Conservation (phyloP, 2,329 filamentous ascomycete species). For the Ambrosiella cleistominuta region DNA sequence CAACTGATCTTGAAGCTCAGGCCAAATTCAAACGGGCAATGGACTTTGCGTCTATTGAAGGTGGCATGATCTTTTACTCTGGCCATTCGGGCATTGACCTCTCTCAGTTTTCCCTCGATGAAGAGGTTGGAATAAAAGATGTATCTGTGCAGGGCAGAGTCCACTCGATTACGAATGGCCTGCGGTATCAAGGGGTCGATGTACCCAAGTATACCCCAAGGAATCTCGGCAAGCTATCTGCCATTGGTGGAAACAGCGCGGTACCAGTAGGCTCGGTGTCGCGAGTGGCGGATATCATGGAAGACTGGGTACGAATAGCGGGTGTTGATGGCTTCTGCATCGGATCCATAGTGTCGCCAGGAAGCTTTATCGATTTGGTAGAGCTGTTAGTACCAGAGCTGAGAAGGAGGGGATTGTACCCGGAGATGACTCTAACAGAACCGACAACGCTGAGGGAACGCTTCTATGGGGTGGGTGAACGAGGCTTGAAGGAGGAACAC, state of each 20-base stretch:
- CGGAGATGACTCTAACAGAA: neutral
- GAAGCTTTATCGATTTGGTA: conserved; percentile 49
- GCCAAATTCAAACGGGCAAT: conserved; percentile 30
- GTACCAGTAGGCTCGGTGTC: conserved; percentile 19
- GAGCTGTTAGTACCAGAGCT: conserved; percentile 47
- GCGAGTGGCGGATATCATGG: conserved; percentile 20
- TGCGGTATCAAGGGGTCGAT: conserved; percentile 18
- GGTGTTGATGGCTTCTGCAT: conserved; percentile 42
- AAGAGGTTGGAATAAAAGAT: conserved; percentile 44
- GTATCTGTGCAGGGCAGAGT: conserved; percentile 33
- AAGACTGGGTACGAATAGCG: conserved; percentile 28
- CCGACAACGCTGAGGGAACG: neutral
- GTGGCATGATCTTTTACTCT: conserved; percentile 45
- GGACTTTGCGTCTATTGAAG: conserved; percentile 38
- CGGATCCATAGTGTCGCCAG: conserved; percentile 27
- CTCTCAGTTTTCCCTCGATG: conserved; percentile 40
- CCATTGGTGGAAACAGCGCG: conserved; percentile 19
- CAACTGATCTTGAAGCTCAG: conserved; percentile 41
- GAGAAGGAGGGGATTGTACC: conserved; percentile 35
- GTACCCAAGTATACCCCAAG: conserved; percentile 21
- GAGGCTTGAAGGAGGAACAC: neutral
- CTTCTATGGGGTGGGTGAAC: neutral
- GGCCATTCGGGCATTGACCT: conserved; percentile 52
- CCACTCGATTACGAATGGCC: conserved; percentile 32
- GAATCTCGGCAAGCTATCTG: conserved; percentile 20